Percentiles rank a stretch among this genome's conserved stretches.
Evolutionary conservation across 371 early-diverging fungal species (phyloP).

Genomic region (Lichtheimia hyalospora): DNA sequence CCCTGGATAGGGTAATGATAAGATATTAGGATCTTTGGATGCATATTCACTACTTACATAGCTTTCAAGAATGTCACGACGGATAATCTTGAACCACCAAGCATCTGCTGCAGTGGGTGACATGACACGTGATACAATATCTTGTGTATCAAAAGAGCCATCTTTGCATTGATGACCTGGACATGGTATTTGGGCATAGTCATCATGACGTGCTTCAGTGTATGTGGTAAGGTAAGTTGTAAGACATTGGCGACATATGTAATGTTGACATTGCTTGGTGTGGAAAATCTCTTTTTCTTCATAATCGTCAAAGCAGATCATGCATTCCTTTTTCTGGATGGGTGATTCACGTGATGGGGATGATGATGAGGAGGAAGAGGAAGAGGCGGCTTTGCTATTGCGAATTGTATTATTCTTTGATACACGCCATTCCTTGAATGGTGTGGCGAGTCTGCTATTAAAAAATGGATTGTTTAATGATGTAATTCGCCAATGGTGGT

Average conservation of each 20-base stretch:
- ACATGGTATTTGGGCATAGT: background rate
- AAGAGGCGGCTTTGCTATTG: too few relatives aligned
- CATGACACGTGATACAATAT: slow-evolving; percentile 2
- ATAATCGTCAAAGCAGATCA: too few relatives aligned
- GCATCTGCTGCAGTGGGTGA: background rate
- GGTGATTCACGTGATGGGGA: too few relatives aligned
- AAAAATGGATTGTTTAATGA: too few relatives aligned
- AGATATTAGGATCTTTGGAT: background rate
- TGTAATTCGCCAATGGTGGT: too few relatives aligned
- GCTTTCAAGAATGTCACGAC: slow-evolving; percentile 5
- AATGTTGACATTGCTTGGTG: background rate
- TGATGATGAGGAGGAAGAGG: too few relatives aligned
- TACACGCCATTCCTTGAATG: too few relatives aligned
- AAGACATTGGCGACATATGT: background rate
- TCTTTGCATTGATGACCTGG: background rate
- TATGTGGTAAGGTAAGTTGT: background rate
- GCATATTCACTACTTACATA: background rate
- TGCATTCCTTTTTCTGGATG: too few relatives aligned
- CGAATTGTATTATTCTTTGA: too few relatives aligned
- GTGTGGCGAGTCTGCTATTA: too few relatives aligned
- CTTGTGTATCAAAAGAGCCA: background rate
- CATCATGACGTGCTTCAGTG: background rate
- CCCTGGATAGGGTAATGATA: background rate
- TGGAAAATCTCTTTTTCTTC: background rate
- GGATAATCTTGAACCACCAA: slow-evolving; percentile 11